phyloP scores from a whole-genome alignment of 2,329 filamentous ascomycete genomes.

The Fusarium solani-melongenae region DNA sequence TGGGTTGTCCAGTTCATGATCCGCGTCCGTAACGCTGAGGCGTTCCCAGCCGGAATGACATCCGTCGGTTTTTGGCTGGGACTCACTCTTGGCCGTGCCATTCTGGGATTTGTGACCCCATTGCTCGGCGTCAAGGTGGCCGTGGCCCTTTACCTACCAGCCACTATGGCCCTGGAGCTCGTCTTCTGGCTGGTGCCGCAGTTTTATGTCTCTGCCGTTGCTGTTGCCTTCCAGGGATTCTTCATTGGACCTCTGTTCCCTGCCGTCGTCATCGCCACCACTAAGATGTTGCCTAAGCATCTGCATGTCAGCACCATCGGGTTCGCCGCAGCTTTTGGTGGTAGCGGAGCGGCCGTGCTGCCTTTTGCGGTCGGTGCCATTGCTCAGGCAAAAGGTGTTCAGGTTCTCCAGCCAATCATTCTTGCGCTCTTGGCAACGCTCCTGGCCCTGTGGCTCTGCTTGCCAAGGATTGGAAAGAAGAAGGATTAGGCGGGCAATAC shows the following conservation, averaged over 20 bases:
- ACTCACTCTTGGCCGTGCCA: constrained; percentile 75
- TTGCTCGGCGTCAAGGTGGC: constrained; percentile 75
- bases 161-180: constrained; percentile 74
- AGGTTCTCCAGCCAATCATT: constrained; percentile 67
- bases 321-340: constrained; percentile 81
- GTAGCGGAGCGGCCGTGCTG: constrained; percentile 75
- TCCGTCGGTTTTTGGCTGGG: constrained; percentile 87
- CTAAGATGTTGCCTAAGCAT: constrained; percentile 74
- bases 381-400: constrained; percentile 66
- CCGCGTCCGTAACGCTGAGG: constrained; percentile 72
- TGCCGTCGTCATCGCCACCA: constrained; percentile 75
- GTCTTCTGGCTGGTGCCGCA: constrained; percentile 86
- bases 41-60: constrained; percentile 78
- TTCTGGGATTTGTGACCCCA: constrained; percentile 80
- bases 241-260: constrained; percentile 85
- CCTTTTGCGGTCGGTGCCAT: constrained; percentile 75
- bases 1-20: constrained; percentile 92
- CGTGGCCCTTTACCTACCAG: constrained; percentile 69
- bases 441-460: constrained; percentile 57
- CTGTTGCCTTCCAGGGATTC: constrained; percentile 79
- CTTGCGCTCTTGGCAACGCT: constrained; percentile 60
- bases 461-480: constrained; percentile 57
- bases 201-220: constrained; percentile 79
- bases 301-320: constrained; percentile 83
- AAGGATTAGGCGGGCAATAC: constrained; percentile 43